Conservation (phyloP, 257 asterid genomes). For the Capsicum rhomboideum region DNA sequence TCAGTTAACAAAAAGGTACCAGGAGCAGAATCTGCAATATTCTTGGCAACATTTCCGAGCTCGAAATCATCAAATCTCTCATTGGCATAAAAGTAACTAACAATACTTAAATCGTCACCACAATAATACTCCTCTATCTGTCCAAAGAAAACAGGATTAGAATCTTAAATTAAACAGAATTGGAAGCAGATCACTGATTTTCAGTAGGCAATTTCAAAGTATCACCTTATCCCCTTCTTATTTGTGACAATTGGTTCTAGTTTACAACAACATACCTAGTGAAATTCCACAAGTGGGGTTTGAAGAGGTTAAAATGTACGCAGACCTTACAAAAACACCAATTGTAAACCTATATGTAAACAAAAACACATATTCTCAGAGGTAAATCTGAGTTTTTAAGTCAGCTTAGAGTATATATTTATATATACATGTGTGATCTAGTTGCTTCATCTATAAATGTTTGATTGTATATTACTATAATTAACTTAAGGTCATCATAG, state of each 20-base stretch:
- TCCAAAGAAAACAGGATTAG: neutral
- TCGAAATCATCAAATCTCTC: constrained; percentile 74
- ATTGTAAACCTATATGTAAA: no score
- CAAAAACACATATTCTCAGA: neutral
- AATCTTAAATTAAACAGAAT: neutral
- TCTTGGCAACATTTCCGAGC: constrained; percentile 61
- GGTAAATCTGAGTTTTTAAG: neutral
- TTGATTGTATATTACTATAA: no score
- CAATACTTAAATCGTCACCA: constrained; percentile 64
- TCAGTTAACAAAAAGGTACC: constrained; percentile 30
- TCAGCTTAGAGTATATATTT: neutral
- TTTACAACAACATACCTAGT: no score
- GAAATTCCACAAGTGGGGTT: no score
- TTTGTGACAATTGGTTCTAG: neutral
- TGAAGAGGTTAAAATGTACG: no score
- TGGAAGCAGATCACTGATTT: neutral
- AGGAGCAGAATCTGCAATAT: constrained; percentile 82
- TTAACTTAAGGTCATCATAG: no score
- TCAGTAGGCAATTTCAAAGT: neutral
- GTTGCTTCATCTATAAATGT: no score
- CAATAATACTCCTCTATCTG: constrained; percentile 79
- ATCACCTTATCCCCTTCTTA: neutral
- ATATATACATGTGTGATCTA: no score
- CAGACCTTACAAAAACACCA: no score
- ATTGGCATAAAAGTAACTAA: constrained; percentile 87